These are phyloP conservation scores for Vigna mungo DNA, from an alignment of 306 rosid species.

Conservation along the genomic window DNA sequence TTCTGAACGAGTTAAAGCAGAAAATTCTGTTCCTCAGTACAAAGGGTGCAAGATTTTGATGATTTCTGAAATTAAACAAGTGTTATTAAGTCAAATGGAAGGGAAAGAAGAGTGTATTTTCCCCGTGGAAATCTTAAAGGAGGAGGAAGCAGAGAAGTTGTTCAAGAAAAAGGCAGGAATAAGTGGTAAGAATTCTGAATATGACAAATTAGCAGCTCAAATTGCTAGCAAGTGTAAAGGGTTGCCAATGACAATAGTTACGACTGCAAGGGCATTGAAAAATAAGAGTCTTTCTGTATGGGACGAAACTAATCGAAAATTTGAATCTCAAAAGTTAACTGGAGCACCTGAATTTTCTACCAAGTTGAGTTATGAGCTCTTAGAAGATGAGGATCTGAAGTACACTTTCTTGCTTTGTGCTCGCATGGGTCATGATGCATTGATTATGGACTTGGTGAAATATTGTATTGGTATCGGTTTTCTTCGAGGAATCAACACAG, in stretches of 20 bases:
- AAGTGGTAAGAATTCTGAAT: not conserved
- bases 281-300: not conserved
- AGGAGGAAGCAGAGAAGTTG: not conserved
- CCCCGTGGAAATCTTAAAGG: not conserved
- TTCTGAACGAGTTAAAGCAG: not conserved
- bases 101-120: not conserved
- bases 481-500: not conserved
- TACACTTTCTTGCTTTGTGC: slow-evolving; percentile 1
- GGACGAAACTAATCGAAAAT: not conserved
- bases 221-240: not conserved
- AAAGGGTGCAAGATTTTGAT: not conserved
- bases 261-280: not conserved
- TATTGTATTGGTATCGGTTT: not conserved
- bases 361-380: not conserved
- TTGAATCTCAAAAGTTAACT: not conserved
- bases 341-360: not conserved
- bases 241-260: not conserved
- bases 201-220: not conserved
- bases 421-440: not conserved
- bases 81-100: not conserved
- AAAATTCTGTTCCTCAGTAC: not conserved
- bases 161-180: not conserved
- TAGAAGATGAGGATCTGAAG: slow-evolving; percentile 1
- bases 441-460: slow-evolving; percentile 8
- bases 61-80: not conserved